phyloP scores from a whole-genome alignment of 495 filamentous ascomycete genomes.

The Aspergillus hancockii region DNA sequence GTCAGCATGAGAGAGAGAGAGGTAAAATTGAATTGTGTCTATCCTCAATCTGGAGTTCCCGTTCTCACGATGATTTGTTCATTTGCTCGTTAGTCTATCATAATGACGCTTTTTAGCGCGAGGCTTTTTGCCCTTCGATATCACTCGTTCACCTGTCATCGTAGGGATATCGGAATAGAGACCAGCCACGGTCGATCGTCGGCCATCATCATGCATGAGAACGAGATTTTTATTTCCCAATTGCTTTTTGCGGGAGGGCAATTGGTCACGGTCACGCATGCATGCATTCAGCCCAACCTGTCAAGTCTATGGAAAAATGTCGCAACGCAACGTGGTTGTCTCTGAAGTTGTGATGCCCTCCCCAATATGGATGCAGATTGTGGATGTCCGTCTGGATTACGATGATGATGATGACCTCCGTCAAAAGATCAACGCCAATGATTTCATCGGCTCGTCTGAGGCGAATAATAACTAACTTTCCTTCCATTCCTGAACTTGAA shows the following conservation, averaged over 20 bases:
- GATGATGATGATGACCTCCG: neutral
- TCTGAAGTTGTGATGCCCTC: neutral
- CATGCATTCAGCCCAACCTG: neutral
- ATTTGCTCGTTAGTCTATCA: neutral
- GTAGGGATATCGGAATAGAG: neutral
- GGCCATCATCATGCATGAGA: neutral
- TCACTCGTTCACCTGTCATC: neutral
- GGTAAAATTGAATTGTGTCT: neutral
- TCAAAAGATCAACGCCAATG: neutral
- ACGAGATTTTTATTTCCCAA: neutral
- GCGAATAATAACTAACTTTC: neutral
- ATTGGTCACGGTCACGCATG: constrained; percentile 3
- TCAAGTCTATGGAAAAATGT: constrained; percentile 9
- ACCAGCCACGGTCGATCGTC: constrained; percentile 1
- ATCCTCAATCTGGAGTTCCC: neutral
- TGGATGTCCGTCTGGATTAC: neutral
- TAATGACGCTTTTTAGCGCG: neutral
- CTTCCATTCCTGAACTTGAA: too few species aligned
- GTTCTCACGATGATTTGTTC: neutral
- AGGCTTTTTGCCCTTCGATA: neutral
- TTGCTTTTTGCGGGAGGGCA: neutral
- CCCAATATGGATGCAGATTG: too few species aligned
- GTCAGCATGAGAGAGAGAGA: neutral
- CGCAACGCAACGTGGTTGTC: constrained; percentile 10
- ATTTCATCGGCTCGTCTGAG: neutral